These are phyloP conservation scores for Tetrapisispora nanseiensis DNA, from an alignment of 805 yeast genomes.

Conservation along the genomic window DNA sequence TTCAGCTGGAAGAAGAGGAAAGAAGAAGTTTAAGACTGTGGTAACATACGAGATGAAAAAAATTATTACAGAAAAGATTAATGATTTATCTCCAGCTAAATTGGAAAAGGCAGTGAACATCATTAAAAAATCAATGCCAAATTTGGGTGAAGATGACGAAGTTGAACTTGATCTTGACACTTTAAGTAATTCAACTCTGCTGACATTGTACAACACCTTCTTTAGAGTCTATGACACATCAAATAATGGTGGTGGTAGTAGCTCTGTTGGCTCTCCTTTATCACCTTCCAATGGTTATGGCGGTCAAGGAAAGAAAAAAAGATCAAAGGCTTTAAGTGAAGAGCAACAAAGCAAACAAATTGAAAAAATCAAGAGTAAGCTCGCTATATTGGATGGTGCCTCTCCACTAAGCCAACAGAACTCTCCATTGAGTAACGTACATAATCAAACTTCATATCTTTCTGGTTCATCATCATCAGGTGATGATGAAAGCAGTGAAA, in stretches of 20 bases:
- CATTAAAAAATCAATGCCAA: conserved; percentile 66
- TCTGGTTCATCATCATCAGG: conserved; percentile 28
- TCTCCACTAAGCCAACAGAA: conserved; percentile 35
- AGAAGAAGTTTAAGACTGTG: conserved; percentile 27
- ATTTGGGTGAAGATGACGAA: conserved; percentile 63
- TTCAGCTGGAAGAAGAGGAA: conserved; percentile 8
- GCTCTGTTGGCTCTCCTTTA: conserved; percentile 12
- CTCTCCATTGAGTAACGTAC: conserved; percentile 29
- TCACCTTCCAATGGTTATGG: conserved; percentile 22
- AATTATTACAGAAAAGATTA: conserved; percentile 79
- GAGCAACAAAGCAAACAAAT: conserved; percentile 60
- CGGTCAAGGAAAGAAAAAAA: conserved; percentile 30
- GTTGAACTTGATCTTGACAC: conserved; percentile 94
- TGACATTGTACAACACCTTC: conserved; percentile 77
- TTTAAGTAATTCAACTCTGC: conserved; percentile 71
- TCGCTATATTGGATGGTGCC: conserved; percentile 60
- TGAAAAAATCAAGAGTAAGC: conserved; percentile 60
- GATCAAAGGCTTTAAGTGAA: conserved; percentile 50
- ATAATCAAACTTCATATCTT: conserved; percentile 4
- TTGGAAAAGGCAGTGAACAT: conserved; percentile 75
- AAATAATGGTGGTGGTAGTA: conserved; percentile 7
- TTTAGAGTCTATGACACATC: conserved; percentile 37
- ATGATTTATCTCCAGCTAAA: conserved; percentile 66
- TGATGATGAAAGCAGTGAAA: conserved; percentile 53
- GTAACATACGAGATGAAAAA: conserved; percentile 96